A percentile compares a stretch with the other conserved stretches of the same genome.
These are phyloP conservation scores for Pseudogymnoascus sp. DNA, from an alignment of 2,329 filamentous ascomycete genomes.

Conservation along the genomic window DNA sequence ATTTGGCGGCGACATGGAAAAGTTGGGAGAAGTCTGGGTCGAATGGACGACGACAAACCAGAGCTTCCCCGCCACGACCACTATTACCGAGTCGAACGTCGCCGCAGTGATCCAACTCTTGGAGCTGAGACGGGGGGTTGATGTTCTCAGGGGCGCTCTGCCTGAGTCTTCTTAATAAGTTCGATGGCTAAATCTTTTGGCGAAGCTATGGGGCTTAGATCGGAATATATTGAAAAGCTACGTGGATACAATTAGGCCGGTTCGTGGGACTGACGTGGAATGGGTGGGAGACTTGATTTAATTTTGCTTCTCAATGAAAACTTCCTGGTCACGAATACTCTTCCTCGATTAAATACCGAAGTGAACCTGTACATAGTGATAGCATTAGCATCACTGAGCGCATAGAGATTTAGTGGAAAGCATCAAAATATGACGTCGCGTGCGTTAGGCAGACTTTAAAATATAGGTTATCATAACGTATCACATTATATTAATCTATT, in stretches of 20 bases:
- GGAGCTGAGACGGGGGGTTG: background rate
- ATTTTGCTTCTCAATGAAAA: background rate
- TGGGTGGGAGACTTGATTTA: background rate
- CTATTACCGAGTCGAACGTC: background rate
- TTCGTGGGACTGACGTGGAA: background rate
- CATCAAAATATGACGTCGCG: background rate
- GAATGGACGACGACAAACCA: conserved; percentile 72
- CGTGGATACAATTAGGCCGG: background rate
- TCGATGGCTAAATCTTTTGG: background rate
- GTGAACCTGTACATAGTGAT: background rate
- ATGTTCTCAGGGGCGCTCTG: background rate
- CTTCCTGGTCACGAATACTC: background rate
- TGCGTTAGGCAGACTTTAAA: background rate
- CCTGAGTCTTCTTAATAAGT: background rate
- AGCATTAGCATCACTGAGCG: background rate
- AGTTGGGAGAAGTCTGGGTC: conserved; percentile 66
- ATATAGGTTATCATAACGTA: background rate
- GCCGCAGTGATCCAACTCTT: background rate
- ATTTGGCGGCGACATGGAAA: conserved; percentile 67
- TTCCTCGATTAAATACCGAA: background rate
- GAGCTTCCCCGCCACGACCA: background rate
- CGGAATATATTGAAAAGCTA: background rate
- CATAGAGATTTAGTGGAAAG: background rate
- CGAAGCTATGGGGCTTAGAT: background rate
- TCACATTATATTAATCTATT: background rate